Conservation (phyloP, 208 protist species). For the Vickermania spadyakhi region DNA sequence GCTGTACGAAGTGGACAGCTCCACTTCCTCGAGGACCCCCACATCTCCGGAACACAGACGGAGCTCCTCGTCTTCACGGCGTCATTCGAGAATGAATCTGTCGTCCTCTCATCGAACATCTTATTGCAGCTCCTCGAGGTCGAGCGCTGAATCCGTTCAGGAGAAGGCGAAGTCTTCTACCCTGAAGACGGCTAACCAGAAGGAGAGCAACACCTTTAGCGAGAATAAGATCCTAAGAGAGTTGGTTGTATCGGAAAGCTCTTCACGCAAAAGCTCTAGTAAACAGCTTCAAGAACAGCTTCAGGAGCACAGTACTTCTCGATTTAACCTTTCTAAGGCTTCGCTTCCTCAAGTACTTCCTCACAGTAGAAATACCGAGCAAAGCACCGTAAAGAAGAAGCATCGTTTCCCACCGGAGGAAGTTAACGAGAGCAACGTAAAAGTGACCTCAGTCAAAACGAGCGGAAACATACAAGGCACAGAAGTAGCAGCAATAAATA, state of each 20-base stretch:
- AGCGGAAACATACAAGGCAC: too few species aligned
- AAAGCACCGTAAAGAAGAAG: too few species aligned
- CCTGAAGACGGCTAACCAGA: not conserved
- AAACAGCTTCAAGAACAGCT: too few species aligned
- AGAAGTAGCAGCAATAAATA: not conserved
- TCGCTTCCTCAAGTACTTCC: too few species aligned
- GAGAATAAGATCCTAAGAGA: not conserved
- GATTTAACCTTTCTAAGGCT: too few species aligned
- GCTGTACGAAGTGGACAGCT: slow-evolving; percentile 1
- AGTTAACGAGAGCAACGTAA: too few species aligned
- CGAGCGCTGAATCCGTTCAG: not conserved
- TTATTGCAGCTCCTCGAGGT: not conserved
- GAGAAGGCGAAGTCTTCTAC: not conserved
- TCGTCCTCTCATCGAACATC: not conserved
- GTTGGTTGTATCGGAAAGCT: too few species aligned
- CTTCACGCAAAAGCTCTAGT: not conserved
- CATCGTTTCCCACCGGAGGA: too few species aligned
- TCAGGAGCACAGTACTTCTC: too few species aligned
- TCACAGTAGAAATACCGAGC: too few species aligned
- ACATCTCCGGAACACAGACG: too few species aligned
- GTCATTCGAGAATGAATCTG: not conserved
- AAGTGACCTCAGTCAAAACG: too few species aligned
- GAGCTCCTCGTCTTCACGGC: slow-evolving; percentile 4
- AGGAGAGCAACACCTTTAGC: not conserved
- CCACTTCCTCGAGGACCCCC: not conserved